Evolutionary conservation across 192 early-diverging fungal species (phyloP), one percentile per base, ranked within the genome.

Genomic region (Diversispora eburnea): DNA sequence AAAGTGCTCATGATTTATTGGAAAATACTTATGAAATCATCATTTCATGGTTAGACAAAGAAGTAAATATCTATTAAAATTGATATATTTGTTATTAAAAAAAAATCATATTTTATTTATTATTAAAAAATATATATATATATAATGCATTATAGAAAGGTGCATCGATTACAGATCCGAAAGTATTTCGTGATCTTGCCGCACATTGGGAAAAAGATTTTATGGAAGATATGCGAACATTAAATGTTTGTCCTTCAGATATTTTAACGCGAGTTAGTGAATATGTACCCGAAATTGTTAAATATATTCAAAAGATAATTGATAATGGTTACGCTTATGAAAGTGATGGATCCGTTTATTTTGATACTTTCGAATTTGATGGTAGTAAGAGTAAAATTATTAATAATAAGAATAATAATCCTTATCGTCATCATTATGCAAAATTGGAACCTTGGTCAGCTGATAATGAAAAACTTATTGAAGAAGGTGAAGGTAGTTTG

Each of bases 321-420:
- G 84, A 87, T 68, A 99, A 99, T 74, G 96, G 96, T 20, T 99
- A 93, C 74, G 97, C 90, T 10, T 99, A 99, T 77, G 95, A 92
- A 77, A 84, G 85, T 2, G 88, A 92, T 55, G 93, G 94, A 49
- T 96, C 94, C 5, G 95, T 99, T 8, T 98, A 96, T 82, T 99
- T 99, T 84, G 92, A 98, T 79, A 94, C 95, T 39, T 81, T 79
- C 6, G 83, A 80, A 7, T 99, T 96, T 75, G 91, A 93, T 75
- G 89, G 88, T 62, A 79, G 89, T 57, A 83, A 91, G 22, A 86
- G 88, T 33, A 33, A 33, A 33, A 33, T 1, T 33, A 33, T 33
- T 33, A 33, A 33, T 33, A 33, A 33, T 33, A 33, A 33, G 25
- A 33, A 33, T 33, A 33, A 33, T 33, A 33, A 2, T 33, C 25